phyloP scores from a whole-genome alignment of 176 grass and related monocot genomes.

The Eragrostis curvula region DNA sequence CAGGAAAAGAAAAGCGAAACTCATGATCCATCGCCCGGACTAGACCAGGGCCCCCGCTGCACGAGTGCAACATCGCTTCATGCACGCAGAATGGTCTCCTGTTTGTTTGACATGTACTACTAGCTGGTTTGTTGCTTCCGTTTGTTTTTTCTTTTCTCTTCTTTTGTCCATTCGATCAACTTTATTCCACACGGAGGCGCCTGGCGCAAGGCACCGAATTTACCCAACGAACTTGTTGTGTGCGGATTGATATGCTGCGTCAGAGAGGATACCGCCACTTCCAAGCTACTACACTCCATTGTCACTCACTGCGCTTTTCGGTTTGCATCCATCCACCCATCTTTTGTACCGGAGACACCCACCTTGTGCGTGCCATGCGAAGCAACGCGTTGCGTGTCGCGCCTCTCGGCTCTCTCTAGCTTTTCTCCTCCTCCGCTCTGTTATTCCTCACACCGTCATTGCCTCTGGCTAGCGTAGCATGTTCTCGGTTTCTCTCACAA shows the following conservation, averaged over 20 bases:
- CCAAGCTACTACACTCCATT: no score
- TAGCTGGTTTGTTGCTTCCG: neutral
- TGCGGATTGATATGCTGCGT: neutral
- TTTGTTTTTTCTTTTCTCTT: neutral
- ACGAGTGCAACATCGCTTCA: neutral
- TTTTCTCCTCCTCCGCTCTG: neutral
- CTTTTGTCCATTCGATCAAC: no score
- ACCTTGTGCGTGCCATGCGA: slow-evolving; percentile 3
- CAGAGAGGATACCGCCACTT: no score
- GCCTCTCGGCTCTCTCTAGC: no score
- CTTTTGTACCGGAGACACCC: neutral
- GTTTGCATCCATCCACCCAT: no score
- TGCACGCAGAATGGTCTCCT: no score
- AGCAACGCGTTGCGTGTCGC: neutral
- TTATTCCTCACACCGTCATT: slow-evolving; percentile 37
- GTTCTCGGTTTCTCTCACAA: no score
- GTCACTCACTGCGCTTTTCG: no score
- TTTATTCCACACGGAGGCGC: neutral
- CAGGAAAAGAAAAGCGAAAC: neutral
- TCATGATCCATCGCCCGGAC: neutral
- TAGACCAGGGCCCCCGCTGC: neutral
- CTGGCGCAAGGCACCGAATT: neutral
- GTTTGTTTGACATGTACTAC: no score
- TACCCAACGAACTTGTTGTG: neutral
- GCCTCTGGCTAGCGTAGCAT: neutral